phyloP scores from a whole-genome alignment of 2,329 filamentous ascomycete species.

The Fusarium concolor region DNA sequence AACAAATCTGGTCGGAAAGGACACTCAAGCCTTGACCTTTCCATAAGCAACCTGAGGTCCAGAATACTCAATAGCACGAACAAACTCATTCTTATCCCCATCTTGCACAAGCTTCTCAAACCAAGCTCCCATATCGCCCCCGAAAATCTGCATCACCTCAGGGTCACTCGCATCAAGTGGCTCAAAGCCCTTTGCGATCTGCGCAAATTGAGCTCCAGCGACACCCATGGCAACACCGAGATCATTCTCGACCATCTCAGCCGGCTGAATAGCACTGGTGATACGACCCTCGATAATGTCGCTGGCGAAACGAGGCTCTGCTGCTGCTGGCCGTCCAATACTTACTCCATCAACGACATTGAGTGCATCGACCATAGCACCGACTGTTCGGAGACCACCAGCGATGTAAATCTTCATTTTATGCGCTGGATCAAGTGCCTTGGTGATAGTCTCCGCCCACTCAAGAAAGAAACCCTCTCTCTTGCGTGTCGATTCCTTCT shows the following conservation, averaged over 20 bases:
- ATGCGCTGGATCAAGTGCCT: constrained; percentile 42
- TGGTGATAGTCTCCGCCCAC: constrained; percentile 65
- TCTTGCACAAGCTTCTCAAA: constrained; percentile 41
- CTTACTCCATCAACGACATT: constrained; percentile 69
- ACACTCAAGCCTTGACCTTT: constrained; percentile 1
- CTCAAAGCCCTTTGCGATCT: constrained; percentile 39
- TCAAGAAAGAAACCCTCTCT: constrained; percentile 70
- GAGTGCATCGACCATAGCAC: constrained; percentile 69
- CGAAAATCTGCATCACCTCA: constrained; percentile 35
- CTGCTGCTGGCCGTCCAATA: constrained; percentile 55
- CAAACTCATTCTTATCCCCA: constrained; percentile 45
- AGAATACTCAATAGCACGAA: constrained; percentile 40
- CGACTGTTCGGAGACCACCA: constrained; percentile 65
- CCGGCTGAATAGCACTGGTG: constrained; percentile 31
- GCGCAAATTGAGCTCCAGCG: constrained; percentile 34
- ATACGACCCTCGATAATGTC: constrained; percentile 46
- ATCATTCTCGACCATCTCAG: constrained; percentile 28
- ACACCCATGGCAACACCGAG: constrained; percentile 11
- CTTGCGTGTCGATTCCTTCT: constrained; percentile 64
- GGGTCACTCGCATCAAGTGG: constrained; percentile 45
- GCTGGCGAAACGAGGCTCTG: constrained; percentile 50
- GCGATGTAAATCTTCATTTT: constrained; percentile 68
- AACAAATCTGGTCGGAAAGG: neutral
- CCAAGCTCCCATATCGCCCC: constrained; percentile 41
- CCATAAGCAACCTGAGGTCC: constrained; percentile 37